A percentile compares a stretch with the other conserved stretches of the same genome.
phyloP scores from a whole-genome alignment of 1,284 basidiomycete species.

The Melampsora larici-populina region DNA sequence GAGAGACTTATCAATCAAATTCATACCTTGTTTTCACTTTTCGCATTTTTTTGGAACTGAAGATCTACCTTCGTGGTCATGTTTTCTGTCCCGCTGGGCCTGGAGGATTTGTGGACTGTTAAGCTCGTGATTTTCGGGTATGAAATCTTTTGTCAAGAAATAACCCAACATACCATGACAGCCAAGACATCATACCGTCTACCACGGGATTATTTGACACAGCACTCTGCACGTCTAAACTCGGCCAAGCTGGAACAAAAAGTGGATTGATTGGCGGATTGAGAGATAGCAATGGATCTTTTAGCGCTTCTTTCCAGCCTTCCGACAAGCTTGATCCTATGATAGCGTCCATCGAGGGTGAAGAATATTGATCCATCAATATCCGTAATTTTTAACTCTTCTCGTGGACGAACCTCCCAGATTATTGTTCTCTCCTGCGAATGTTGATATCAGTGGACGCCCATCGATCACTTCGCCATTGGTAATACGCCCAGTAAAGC shows the following conservation, averaged over 20 bases:
- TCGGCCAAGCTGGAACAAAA: constrained; percentile 37
- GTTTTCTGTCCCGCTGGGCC: constrained; percentile 16
- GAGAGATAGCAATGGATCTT: constrained; percentile 1
- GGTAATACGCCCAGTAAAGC: not conserved
- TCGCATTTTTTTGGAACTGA: constrained; percentile 21
- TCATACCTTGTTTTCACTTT: constrained; percentile 15
- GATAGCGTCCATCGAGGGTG: not conserved
- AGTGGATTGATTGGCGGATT: constrained; percentile 25
- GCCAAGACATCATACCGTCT: constrained; percentile 42
- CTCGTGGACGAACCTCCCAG: constrained; percentile 14
- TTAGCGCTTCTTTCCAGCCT: constrained; percentile 37
- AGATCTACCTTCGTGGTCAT: constrained; percentile 11
- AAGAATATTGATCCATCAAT: not conserved
- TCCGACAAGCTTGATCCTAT: constrained; percentile 1
- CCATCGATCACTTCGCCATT: constrained; percentile 7
- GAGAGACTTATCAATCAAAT: not conserved
- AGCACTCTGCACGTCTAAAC: constrained; percentile 8
- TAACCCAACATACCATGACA: constrained; percentile 22
- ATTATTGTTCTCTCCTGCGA: constrained; percentile 29
- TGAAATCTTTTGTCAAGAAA: not conserved
- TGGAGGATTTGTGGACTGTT: not conserved
- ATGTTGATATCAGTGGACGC: constrained; percentile 18
- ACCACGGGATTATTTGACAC: constrained; percentile 39
- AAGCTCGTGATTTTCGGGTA: not conserved
- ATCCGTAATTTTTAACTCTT: not conserved